phyloP scores from a whole-genome alignment of 169 alveolate species.

The Fabrea salina region DNA sequence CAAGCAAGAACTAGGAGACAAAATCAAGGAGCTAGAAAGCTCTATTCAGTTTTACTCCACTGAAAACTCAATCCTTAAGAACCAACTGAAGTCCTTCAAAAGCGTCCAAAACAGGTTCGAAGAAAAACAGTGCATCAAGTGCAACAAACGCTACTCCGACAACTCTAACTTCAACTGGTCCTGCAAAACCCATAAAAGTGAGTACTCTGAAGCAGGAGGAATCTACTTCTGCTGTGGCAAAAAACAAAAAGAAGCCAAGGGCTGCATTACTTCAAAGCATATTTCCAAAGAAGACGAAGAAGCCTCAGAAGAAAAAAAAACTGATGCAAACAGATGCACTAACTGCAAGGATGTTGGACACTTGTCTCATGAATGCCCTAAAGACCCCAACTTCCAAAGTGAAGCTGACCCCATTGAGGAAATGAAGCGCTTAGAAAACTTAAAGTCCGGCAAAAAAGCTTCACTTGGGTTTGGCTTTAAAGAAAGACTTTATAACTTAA shows the following conservation, averaged over 20 bases:
- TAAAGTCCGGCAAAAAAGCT: no score
- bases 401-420: slow-evolving; percentile 41
- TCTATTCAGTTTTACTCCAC: neutral
- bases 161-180: slow-evolving; percentile 52
- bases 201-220: slow-evolving; percentile 38
- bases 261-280: slow-evolving; percentile 46
- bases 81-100: no score
- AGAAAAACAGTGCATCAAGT: slow-evolving; percentile 44
- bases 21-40: neutral
- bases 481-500: no score
- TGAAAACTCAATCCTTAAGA: no score
- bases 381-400: slow-evolving; percentile 33
- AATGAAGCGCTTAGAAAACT: slow-evolving; percentile 31
- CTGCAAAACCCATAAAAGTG: slow-evolving; percentile 49
- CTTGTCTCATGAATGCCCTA: slow-evolving; percentile 14
- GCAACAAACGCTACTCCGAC: slow-evolving; percentile 40
- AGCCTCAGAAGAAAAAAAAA: neutral
- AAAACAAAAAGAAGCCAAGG: slow-evolving; percentile 36
- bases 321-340: slow-evolving; percentile 18
- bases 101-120: no score
- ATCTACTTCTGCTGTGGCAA: slow-evolving; percentile 63
- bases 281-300: slow-evolving; percentile 50
- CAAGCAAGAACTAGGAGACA: neutral
- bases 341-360: slow-evolving; percentile 44
- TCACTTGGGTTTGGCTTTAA: no score